Percentiles rank a stretch among this genome's conserved stretches.
These are phyloP conservation scores for Gaertneriomyces semiglobifer DNA, from an alignment of 192 early-diverging fungal species.

Conservation along the genomic window DNA sequence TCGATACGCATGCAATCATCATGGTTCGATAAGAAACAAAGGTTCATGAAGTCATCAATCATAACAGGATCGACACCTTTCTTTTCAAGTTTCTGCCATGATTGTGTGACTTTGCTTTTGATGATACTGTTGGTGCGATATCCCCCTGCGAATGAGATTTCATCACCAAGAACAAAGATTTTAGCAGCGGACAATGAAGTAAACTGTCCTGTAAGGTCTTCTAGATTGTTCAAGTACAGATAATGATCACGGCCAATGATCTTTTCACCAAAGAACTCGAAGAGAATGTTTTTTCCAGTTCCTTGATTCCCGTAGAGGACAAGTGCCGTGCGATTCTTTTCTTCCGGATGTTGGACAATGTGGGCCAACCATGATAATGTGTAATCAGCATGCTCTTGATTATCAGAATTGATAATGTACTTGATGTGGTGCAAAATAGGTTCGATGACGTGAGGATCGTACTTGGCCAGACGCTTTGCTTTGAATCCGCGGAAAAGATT, in stretches of 20 bases:
- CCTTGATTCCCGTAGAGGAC: conserved; percentile 2
- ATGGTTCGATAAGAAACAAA: conserved; percentile 4
- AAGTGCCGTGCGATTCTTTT: not conserved
- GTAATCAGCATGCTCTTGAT: not conserved
- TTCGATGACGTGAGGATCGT: conserved; percentile 1
- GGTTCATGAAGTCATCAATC: conserved; percentile 3
- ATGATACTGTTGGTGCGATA: conserved; percentile 6
- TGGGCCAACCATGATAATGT: not conserved
- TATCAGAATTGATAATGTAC: not conserved
- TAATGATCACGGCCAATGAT: conserved; percentile 7
- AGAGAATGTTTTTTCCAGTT: not conserved
- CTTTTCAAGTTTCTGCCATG: not conserved
- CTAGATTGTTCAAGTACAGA: not conserved
- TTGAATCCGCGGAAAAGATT: conserved; percentile 9
- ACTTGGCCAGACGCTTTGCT: not conserved
- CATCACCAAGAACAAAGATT: conserved; percentile 7
- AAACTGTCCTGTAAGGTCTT: conserved; percentile 8
- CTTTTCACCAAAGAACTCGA: conserved; percentile 5
- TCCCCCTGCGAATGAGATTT: not conserved
- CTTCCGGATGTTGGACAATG: not conserved
- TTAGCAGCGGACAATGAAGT: not conserved
- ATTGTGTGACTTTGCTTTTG: conserved; percentile 4
- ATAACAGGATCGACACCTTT: conserved; percentile 12
- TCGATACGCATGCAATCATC: conserved; percentile 1
- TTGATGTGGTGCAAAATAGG: conserved; percentile 1